Conservation (phyloP, 768 basidiomycete genomes). For the Cubamyces sp. region DNA sequence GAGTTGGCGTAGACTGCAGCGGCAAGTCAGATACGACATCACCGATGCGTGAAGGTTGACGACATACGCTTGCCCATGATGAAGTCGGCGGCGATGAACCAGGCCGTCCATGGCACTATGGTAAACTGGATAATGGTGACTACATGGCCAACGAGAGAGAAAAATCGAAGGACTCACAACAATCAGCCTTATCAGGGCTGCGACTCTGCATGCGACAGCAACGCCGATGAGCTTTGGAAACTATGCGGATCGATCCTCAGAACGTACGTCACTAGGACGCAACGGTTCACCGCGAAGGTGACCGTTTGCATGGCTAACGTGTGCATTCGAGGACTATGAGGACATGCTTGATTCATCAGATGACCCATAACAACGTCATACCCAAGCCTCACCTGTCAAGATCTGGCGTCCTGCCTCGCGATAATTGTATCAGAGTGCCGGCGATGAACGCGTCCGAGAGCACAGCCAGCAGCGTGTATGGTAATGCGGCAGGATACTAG, state of each 20-base stretch:
- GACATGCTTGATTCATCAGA: too few relatives aligned
- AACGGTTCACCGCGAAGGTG: slow-evolving; percentile 18
- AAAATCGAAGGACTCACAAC: not conserved
- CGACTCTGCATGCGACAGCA: not conserved
- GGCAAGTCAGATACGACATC: not conserved
- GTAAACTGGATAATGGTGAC: slow-evolving; percentile 4
- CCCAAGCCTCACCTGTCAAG: slow-evolving; percentile 2
- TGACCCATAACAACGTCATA: not conserved
- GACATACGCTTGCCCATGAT: slow-evolving; percentile 25
- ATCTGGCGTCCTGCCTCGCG: slow-evolving; percentile 10
- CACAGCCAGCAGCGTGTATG: slow-evolving; percentile 23
- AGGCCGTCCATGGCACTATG: slow-evolving; percentile 21
- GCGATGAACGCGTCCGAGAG: slow-evolving; percentile 25
- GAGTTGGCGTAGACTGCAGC: slow-evolving; percentile 20
- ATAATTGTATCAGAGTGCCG: slow-evolving; percentile 18
- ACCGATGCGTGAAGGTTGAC: too few relatives aligned
- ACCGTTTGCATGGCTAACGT: slow-evolving; percentile 7
- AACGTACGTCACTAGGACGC: slow-evolving; percentile 17
- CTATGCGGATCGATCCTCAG: not conserved
- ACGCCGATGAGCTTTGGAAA: too few relatives aligned
- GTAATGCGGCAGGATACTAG: slow-evolving; percentile 19
- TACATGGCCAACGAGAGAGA: too few relatives aligned
- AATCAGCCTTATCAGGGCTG: slow-evolving; percentile 15
- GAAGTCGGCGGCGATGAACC: slow-evolving; percentile 25
- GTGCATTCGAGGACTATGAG: slow-evolving; percentile 3